phyloP scores from a whole-genome alignment of 1,284 basidiomycete species.

The Apiotrichum brassicae region DNA sequence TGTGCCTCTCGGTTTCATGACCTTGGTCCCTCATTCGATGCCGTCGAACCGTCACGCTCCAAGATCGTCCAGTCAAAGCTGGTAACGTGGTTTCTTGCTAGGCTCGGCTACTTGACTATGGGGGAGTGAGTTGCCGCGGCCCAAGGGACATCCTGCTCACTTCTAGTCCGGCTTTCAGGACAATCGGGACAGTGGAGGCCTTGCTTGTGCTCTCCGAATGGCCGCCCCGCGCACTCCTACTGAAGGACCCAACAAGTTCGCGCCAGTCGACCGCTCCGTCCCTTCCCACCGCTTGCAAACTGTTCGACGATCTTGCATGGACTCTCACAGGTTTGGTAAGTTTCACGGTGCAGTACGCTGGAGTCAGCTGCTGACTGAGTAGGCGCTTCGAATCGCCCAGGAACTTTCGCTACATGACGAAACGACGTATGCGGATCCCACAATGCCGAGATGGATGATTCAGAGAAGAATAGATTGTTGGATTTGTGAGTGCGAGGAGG shows the following conservation, averaged over 20 bases:
- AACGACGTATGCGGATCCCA: conserved; percentile 7
- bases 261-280: neutral
- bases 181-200: conserved; percentile 16
- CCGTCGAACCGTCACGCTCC: conserved; percentile 2
- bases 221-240: conserved; percentile 15
- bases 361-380: neutral
- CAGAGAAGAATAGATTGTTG: conserved; percentile 14
- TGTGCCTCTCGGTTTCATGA: conserved; percentile 13
- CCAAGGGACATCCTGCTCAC: neutral
- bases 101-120: conserved; percentile 15
- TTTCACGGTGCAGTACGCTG: neutral
- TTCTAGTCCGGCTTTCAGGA: conserved; percentile 7
- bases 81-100: conserved; percentile 8
- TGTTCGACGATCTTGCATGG: conserved; percentile 23
- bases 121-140: conserved; percentile 5
- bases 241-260: conserved; percentile 1
- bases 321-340: conserved; percentile 16
- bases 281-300: conserved; percentile 10
- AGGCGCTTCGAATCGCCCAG: conserved; percentile 19
- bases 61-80: conserved; percentile 13
- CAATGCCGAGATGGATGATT: conserved; percentile 2
- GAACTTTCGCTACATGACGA: conserved; percentile 19
- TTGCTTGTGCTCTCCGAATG: conserved; percentile 21
- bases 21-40: conserved; percentile 3
- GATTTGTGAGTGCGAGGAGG: conserved; percentile 13